Base-by-base conservation (phyloP, 257 asterid species). In the Ajuga chamaepitys region DNA sequence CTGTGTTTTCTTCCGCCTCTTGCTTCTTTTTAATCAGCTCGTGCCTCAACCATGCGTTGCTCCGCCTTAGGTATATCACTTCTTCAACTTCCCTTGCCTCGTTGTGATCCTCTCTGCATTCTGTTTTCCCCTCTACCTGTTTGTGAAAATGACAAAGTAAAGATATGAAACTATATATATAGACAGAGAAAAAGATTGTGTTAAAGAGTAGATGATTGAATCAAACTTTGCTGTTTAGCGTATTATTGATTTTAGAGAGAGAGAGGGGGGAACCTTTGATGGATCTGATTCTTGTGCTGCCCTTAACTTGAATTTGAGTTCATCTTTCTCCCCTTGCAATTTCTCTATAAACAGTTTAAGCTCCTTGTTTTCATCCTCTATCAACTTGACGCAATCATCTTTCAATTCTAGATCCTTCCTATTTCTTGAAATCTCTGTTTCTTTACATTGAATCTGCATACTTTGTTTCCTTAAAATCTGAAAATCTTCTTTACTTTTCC, bases 11-110 rank as follows among this genome's bases (percentile, higher is more conserved):
- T 35, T 66, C 70, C 6, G 0, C n/a, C 24, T 77, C 82, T 61
- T 74, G 73, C 46, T 70, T 78, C 74, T 66, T 80, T 62, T 72
- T 75, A 80, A 40, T 63, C 35, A 81, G 38, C 62, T 82, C 85
- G 22, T 85, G 83, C 73, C 77, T 84, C 35, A 80, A 55, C 53
- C 81, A 82, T 17, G 85, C 88, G 50, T 81, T 83, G 64, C 77
- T 64, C 87, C 92, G 70, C 57, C 85, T 79, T 34, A 85, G 56
- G 67, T 76, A 70, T 50, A 74, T 55, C 66, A 78, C 13, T 62
- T 86, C 90, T 64, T 66, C 60, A 35, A 57, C 65, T 67, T 73
- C 82, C 58, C 45, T 77, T 67, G 74, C 45, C 40, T 71, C 65
- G 11, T 63, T 68, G 75, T 74, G 67, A 25, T 71, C 66, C 47